Evolutionary conservation across 225 moss, liverwort and hornwort species (phyloP), one percentile per base, ranked within the genome.

Genomic region (Physcomitrium patens): DNA sequence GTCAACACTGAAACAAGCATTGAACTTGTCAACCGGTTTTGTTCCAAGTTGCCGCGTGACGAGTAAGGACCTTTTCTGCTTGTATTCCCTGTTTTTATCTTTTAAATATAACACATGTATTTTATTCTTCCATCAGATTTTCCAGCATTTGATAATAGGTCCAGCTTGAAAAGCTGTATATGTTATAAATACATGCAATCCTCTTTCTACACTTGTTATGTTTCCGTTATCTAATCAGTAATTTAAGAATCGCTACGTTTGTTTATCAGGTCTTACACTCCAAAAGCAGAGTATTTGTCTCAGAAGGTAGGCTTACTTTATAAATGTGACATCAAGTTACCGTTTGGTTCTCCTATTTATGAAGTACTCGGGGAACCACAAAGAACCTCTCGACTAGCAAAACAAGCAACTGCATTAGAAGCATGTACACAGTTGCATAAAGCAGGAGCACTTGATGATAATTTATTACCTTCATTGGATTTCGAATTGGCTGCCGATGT

Each of bases 11-110:
- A 84, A 12, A 84, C 88, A 52, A 95, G 99, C 55, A 68, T 99
- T 13, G 73, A 20, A 24, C 85, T 91, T 45, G 74, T 95, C 42
- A 63, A 80, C 73, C 95, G 90, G 41, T 99, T 86, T 80, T 99
- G 99, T 78, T 70, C 82, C 43, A 99, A 92, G 77, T 77, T 99
- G 71, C 99, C 99, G 7, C 87, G 87, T 72, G 99, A 99, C 81
- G 93, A 88, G 99, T 99, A 87, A 69, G 75, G 68, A 27, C 51
- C 59, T 69, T 42, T 41, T 53, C 28, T 71, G 13, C 43, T 63
- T 19, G 47, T 14, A 47, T 41, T 52, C 65, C 27, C 68, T 46
- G 43, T 52, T 17, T 49, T 70, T 41, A 24, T 63, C 12, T 18
- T 16, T 54, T 56, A 53, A 10, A 46, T 52, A 9, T 15, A 24